These are phyloP conservation scores for Candida succiphila DNA, from an alignment of 805 yeast genomes.

Conservation along the genomic window DNA sequence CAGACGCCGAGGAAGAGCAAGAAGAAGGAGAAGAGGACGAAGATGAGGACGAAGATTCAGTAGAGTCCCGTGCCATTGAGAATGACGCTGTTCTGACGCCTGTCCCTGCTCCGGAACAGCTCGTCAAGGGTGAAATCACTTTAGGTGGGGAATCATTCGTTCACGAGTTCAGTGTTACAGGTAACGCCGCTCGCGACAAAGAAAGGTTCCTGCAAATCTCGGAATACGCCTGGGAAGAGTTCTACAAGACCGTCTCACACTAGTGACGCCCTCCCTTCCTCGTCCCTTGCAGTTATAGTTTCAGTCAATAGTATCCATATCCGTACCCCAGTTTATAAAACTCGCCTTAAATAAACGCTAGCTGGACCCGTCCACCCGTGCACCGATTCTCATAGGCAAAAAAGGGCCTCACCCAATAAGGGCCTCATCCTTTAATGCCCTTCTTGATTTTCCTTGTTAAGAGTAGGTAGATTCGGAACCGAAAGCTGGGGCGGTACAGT, in stretches of 20 bases:
- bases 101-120: not conserved
- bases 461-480: too few species aligned
- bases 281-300: too few species aligned
- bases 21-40: conserved; percentile 2
- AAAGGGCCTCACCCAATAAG: too few species aligned
- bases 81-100: conserved; percentile 9
- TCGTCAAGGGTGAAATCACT: conserved; percentile 10
- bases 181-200: conserved; percentile 6
- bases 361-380: too few species aligned
- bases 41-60: conserved; percentile 8
- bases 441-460: too few species aligned
- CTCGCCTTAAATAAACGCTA: too few species aligned
- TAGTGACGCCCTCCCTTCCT: too few species aligned
- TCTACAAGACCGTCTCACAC: not conserved
- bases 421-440: too few species aligned
- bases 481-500: too few species aligned
- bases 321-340: too few species aligned
- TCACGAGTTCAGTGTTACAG: conserved; percentile 7
- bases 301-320: too few species aligned
- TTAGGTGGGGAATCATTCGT: conserved; percentile 11
- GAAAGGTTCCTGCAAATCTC: conserved; percentile 12
- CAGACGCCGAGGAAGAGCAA: conserved; percentile 1
- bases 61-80: conserved; percentile 14
- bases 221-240: conserved; percentile 12
- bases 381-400: too few species aligned